Evolutionary conservation across 306 rosid genomes (phyloP).

Genomic region (Oxytropis ochrocephala): DNA sequence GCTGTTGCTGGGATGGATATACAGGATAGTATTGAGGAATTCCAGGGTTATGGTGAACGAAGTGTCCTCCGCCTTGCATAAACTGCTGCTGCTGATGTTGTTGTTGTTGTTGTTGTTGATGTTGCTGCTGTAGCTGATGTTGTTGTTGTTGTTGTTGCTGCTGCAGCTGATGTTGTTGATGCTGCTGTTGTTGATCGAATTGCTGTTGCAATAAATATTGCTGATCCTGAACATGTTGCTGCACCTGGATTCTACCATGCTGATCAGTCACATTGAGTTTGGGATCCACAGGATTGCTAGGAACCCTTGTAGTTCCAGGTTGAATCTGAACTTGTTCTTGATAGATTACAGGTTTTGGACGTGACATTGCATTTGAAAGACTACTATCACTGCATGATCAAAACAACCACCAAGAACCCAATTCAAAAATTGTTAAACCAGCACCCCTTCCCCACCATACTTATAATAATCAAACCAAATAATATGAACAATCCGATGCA

Average conservation of each 20-base stretch:
- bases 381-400: conserved; percentile 68
- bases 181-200: conserved; percentile 50
- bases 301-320: conserved; percentile 53
- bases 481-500: background rate
- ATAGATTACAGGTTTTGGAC: conserved; percentile 58
- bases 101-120: conserved; percentile 18
- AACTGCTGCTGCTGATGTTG: conserved; percentile 59
- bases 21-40: conserved; percentile 70
- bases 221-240: conserved; percentile 67
- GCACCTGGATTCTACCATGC: conserved; percentile 61
- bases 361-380: conserved; percentile 56
- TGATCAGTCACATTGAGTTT: conserved; percentile 54
- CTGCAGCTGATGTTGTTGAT: background rate
- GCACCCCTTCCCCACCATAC: background rate
- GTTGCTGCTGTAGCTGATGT: conserved; percentile 33
- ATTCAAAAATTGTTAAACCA: conserved; percentile 28
- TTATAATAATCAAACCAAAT: background rate
- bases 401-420: conserved; percentile 18
- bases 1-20: conserved; percentile 79
- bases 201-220: conserved; percentile 72
- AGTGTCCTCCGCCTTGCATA: conserved; percentile 70
- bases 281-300: conserved; percentile 53
- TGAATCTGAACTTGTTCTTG: conserved; percentile 72
- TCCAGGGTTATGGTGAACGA: conserved; percentile 57
- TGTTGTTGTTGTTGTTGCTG: conserved; percentile 23